Base-by-base conservation (phyloP, 2,329 filamentous ascomycete genomes). In the Xylariaceae sp. region DNA sequence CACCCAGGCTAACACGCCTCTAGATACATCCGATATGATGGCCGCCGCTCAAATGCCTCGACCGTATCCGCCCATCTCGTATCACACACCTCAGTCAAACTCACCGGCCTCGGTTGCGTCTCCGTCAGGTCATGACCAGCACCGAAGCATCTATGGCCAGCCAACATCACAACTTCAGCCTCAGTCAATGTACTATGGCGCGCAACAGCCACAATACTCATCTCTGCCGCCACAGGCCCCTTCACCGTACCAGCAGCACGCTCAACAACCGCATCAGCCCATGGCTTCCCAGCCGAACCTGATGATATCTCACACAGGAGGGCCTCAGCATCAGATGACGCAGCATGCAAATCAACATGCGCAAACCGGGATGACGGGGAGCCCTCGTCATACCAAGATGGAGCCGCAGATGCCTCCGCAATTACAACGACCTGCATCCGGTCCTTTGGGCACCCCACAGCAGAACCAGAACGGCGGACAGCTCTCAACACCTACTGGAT, bases 31-130 rank as follows among this genome's bases (percentile, higher is more conserved):
- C 76, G 84, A 86, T 64, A 87, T 87, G 79, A 88, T 85, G 82
- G 88, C 87, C 76, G 81, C 84, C 67, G 78, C 77, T 60, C 77
- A 80, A 71, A 82, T 86, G 90, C 89, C 91, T 75, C 85, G 88
- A 74, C 85, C 87, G 45, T 96, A 96, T 73, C 93, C 93, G 66
- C 91, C 91, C 58, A 96, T 96, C 71, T 82, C 81, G 29, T 97
- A 97, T 73, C 91, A 97, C 74, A 96, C 93, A 18, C 92, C 93
- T 52, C 93, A 97, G 77, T 96, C 93, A 54, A 96, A 93, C 75
- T 96, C 93, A 52, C 93, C 93, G 47, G 91, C 91, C 40, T 96
- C 93, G 48, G 93, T 97, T 67, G 90, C 93, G 61, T 97, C 93
- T 32, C 89, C 91, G 20, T 91, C 92, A 55, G 84, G 87, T 54